Evolutionary conservation across 345 rosid species (phyloP), one percentile per base, ranked within the genome.

Genomic region (Linum tenue): DNA sequence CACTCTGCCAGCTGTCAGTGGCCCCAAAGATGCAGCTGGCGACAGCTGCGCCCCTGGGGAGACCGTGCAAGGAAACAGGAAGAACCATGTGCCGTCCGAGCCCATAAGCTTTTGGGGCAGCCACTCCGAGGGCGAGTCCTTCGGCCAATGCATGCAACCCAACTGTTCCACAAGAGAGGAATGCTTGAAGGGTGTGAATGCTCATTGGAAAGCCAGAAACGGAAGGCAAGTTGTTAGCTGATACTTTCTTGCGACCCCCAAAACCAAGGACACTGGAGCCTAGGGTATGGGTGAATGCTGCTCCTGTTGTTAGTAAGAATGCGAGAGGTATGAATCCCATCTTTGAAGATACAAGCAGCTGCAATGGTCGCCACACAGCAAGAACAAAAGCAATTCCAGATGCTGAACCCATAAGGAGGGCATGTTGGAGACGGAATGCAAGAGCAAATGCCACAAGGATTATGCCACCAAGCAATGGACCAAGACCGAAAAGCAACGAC

Each of bases 71-170:
- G 56, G 97, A 89, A 64, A 95, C 98, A 0, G 99, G 99, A 60
- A 95, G 94, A 69, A 95, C 94, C 86, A 95, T 91, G 81, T 95
- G 90, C 68, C 86, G 84, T 60, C 98, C 99, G 0, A 89, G 81
- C 59, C 99, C 96, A 37, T 95, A 87, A 31, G 99, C 99, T 72
- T 87, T 84, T 56, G 99, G 98, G 67, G 99, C 99, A 63, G 99
- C 99, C 2, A 95, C 98, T 41, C 98, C 99, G 2, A 91, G 85
- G 7, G 98, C 98, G 17, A 95, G 96, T 67, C 98, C 99, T 71
- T 95, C 99, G 0, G 99, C 96, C 70, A 95, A 58, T 62, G 99
- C 99, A 66, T 95, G 99, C 56, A 95, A 69, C 39, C 89, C 99
- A 68, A 89, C 89, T 1, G 87, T 86, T 72, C 90, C 94, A 66